Percentiles rank a stretch among this genome's conserved stretches.
phyloP scores from a whole-genome alignment of 129 eudicot genomes.

The Cynara cardunculus region DNA sequence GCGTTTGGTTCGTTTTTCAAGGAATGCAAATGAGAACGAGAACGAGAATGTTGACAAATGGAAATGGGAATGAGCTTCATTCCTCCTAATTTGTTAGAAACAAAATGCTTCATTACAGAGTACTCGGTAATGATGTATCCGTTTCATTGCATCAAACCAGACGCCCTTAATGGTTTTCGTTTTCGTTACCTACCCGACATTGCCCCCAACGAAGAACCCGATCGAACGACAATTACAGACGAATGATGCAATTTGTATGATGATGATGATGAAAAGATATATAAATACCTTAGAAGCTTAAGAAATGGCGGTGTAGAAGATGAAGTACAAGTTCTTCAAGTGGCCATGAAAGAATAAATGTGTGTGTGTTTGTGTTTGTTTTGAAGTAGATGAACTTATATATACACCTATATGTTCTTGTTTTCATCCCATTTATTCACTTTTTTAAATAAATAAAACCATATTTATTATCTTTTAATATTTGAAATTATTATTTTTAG shows the following conservation, averaged over 20 bases:
- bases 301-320: conserved; percentile 8
- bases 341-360: conserved; percentile 13
- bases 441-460: background rate
- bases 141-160: background rate
- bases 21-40: background rate
- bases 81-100: background rate
- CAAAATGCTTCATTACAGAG: background rate
- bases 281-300: conserved; percentile 22
- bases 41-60: background rate
- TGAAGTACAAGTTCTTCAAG: conserved; percentile 6
- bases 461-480: background rate
- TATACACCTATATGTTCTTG: conserved; percentile 31
- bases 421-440: conserved; percentile 28
- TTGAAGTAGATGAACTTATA: conserved; percentile 30
- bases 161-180: background rate
- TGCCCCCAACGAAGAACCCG: background rate
- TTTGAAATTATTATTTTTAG: background rate
- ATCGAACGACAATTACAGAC: background rate
- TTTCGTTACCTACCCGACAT: background rate
- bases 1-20: background rate
- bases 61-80: background rate
- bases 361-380: conserved; percentile 24
- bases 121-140: background rate
- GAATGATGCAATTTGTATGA: background rate
- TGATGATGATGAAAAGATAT: background rate